phyloP scores from a whole-genome alignment of 73 alveolate genomes.

The Tetrahymena borealis region DNA sequence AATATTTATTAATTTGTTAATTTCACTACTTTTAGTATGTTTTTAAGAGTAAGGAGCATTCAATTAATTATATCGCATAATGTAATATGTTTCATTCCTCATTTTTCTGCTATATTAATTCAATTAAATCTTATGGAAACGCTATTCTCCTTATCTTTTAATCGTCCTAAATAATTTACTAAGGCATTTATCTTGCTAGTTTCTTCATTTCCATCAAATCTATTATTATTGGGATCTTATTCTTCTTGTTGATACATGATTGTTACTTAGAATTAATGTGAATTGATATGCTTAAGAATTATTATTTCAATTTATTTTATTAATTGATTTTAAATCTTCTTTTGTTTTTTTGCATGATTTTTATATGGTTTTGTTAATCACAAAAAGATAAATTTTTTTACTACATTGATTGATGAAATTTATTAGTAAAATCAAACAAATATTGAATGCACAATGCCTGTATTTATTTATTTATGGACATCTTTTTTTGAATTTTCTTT shows the following conservation, averaged over 20 bases:
- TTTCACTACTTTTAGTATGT: no score
- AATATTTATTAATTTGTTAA: no score
- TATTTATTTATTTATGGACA: no score
- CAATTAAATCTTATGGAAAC: no score
- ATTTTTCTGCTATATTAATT: no score
- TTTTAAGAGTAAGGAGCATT: no score
- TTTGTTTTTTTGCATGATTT: neutral
- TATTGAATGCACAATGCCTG: no score
- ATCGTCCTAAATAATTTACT: neutral
- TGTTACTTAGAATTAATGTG: neutral
- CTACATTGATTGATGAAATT: no score
- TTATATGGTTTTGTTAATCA: neutral
- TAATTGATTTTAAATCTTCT: neutral
- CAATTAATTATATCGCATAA: no score
- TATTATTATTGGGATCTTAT: neutral
- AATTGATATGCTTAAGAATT: neutral
- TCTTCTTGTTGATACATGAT: neutral
- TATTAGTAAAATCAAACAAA: no score
- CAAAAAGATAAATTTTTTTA: neutral
- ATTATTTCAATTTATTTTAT: neutral
- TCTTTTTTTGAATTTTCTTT: no score
- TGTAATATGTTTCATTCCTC: no score
- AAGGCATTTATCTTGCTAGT: neutral
- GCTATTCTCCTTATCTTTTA: neutral
- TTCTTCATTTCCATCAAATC: neutral